Evolutionary conservation across 345 rosid genomes (phyloP), one percentile per base, ranked within the genome.

Genomic region (Syzygium oleosum): DNA sequence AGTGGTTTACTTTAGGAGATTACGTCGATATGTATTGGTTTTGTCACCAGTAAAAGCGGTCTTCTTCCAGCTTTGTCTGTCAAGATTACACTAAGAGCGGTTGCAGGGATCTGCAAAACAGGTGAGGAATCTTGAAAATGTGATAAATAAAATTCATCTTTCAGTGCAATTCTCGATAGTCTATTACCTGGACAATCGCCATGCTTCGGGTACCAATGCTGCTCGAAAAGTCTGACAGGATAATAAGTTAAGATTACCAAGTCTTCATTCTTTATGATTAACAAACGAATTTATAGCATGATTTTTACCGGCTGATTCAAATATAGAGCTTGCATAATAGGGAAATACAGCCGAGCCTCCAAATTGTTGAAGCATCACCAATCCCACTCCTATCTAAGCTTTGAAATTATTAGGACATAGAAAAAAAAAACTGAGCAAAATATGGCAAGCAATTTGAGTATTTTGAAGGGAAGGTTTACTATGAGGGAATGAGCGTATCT

Each of bases 341-440:
- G 91, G 87, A 85, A 95, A 63, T 27, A 88, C 94, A 54, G 41
- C 86, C 22, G 87, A 31, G 53, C 95, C 96, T 55, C 91, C 92
- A 43, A 93, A 85, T 89, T 93, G 93, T 87, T 90, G 94, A 61
- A 92, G 51, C 17, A 91, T 3, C 93, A 92, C 90, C 84, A 95
- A 17, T 22, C 95, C 97, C 80, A 93, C 79, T 85, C 95, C 96
- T 83, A 93, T 90, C 96, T 94, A 87, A 59, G 29, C 51, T 41
- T 41, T 27, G 9, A 17, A 55, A 54, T 17, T 1, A 85, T 73
- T 9, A 49, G 29, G 54, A 21, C 8, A 49, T 16, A 41, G 34
- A 43, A 27, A 12, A 34, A 49, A 51, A 25, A 73, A 23, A 27
- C 19, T 49, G 23, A 12, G 52, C 21, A 38, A 17, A 51, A 23